These are phyloP conservation scores for Raddia distichophylla DNA, from an alignment of 176 grass and related monocot species.

Conservation along the genomic window DNA sequence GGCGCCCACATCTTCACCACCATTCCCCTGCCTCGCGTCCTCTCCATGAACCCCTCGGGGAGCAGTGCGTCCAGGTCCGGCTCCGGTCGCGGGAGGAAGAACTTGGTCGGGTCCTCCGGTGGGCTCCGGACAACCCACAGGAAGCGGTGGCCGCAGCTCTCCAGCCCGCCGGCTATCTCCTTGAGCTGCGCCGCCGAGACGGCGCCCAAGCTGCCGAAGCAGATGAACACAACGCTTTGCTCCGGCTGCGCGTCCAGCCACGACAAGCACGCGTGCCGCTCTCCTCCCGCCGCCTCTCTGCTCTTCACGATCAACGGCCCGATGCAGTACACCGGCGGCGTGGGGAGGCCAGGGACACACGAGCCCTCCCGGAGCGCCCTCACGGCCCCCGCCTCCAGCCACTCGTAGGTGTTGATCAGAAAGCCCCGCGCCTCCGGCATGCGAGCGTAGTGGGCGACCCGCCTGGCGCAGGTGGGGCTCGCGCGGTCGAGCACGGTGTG, in stretches of 20 bases:
- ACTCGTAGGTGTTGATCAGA: slow-evolving; percentile 63
- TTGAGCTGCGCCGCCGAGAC: slow-evolving; percentile 46
- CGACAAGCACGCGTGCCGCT: slow-evolving; percentile 46
- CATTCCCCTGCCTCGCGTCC: slow-evolving; percentile 48
- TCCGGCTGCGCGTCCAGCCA: slow-evolving; percentile 70
- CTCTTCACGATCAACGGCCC: slow-evolving; percentile 51
- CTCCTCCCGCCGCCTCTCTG: not conserved
- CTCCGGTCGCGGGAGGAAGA: slow-evolving; percentile 32
- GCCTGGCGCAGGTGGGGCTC: not conserved
- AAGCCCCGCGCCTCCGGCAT: slow-evolving; percentile 39
- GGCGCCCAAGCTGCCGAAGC: slow-evolving; percentile 60
- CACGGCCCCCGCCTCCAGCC: slow-evolving; percentile 44
- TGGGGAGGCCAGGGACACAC: slow-evolving; percentile 8
- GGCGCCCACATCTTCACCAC: slow-evolving; percentile 64
- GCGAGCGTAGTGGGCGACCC: slow-evolving; percentile 29
- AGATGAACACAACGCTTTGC: slow-evolving; percentile 61
- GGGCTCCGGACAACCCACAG: slow-evolving; percentile 60
- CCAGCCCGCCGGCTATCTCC: slow-evolving; percentile 55
- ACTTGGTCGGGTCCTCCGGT: slow-evolving; percentile 35
- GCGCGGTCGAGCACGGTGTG: slow-evolving; percentile 29
- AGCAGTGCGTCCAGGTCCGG: slow-evolving; percentile 50
- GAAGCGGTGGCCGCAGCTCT: slow-evolving; percentile 57
- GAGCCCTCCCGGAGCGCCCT: slow-evolving; percentile 14
- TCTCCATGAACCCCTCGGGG: slow-evolving; percentile 63
- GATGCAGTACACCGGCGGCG: slow-evolving; percentile 62